Conservation (phyloP, 1,139 yeast genomes). For the Nakaseomyces sp. region DNA sequence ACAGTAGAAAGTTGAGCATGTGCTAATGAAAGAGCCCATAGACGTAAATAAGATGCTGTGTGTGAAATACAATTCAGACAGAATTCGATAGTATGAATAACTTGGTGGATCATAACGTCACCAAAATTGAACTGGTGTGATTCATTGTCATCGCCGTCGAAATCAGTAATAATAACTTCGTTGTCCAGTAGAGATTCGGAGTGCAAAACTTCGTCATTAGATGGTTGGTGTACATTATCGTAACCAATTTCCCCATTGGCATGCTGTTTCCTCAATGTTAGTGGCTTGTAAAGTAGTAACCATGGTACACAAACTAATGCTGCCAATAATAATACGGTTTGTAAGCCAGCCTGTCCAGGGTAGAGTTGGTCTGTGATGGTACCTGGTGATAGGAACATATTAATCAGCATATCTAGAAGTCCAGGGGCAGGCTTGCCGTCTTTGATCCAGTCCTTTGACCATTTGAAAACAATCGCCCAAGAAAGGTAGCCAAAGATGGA, state of each 20-base stretch:
- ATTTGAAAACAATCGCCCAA: constrained; percentile 63
- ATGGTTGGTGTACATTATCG: constrained; percentile 1
- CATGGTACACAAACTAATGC: constrained; percentile 75
- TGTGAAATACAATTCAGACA: constrained; percentile 73
- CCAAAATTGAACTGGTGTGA: constrained; percentile 56
- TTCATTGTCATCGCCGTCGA: constrained; percentile 32
- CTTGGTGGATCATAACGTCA: constrained; percentile 71
- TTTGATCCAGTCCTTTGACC: constrained; percentile 73
- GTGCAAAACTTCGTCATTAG: constrained; percentile 33
- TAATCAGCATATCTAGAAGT: constrained; percentile 68
- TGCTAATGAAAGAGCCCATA: constrained; percentile 74
- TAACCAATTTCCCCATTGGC: constrained; percentile 12
- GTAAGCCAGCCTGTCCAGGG: constrained; percentile 54
- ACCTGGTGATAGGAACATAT: constrained; percentile 76
- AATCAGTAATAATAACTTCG: constrained; percentile 26
- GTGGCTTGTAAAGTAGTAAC: constrained; percentile 61
- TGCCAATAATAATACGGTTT: constrained; percentile 46
- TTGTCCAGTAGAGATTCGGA: constrained; percentile 31
- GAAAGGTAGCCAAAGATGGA: constrained; percentile 74
- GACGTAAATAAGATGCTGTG: constrained; percentile 67
- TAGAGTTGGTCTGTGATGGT: constrained; percentile 57
- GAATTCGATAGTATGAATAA: constrained; percentile 71
- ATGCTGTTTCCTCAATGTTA: constrained; percentile 35
- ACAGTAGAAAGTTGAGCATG: constrained; percentile 72
- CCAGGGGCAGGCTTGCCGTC: constrained; percentile 68